phyloP scores from a whole-genome alignment of 2,329 filamentous ascomycete species.

The Aspergillus unguis region DNA sequence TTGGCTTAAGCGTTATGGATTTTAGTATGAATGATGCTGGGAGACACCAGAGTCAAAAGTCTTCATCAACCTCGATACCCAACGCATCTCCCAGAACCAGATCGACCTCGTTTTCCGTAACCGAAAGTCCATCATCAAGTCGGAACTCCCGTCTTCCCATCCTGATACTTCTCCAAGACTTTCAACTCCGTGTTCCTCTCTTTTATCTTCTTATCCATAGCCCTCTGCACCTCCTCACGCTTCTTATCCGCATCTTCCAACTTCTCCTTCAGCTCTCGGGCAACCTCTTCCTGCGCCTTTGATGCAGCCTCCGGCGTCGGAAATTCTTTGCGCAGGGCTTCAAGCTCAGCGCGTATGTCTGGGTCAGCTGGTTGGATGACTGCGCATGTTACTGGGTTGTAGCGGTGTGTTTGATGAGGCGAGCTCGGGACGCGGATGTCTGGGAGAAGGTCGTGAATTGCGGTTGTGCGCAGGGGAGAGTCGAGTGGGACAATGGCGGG shows the following conservation, averaged over 20 bases:
- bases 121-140: too few relatives aligned
- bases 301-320: constrained; percentile 33
- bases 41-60: too few relatives aligned
- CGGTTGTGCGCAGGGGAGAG: constrained; percentile 34
- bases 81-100: too few relatives aligned
- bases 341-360: constrained; percentile 27
- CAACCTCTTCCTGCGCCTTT: constrained; percentile 37
- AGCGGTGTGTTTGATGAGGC: constrained; percentile 32
- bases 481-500: constrained; percentile 31
- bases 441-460: constrained; percentile 39
- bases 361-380: constrained; percentile 30
- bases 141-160: constrained; percentile 30
- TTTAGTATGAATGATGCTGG: too few relatives aligned
- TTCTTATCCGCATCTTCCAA: constrained; percentile 39
- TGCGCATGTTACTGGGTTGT: constrained; percentile 39
- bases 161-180: constrained; percentile 41
- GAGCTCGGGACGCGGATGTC: constrained; percentile 40
- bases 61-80: too few relatives aligned
- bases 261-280: constrained; percentile 36
- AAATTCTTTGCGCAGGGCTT: constrained; percentile 36
- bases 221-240: constrained; percentile 37
- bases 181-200: constrained; percentile 43
- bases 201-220: constrained; percentile 43
- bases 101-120: too few relatives aligned
- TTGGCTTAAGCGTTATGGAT: too few relatives aligned